Evolutionary conservation across 1,284 basidiomycete species (phyloP).

Genomic region (Cutaneotrichosporon mucoides): DNA sequence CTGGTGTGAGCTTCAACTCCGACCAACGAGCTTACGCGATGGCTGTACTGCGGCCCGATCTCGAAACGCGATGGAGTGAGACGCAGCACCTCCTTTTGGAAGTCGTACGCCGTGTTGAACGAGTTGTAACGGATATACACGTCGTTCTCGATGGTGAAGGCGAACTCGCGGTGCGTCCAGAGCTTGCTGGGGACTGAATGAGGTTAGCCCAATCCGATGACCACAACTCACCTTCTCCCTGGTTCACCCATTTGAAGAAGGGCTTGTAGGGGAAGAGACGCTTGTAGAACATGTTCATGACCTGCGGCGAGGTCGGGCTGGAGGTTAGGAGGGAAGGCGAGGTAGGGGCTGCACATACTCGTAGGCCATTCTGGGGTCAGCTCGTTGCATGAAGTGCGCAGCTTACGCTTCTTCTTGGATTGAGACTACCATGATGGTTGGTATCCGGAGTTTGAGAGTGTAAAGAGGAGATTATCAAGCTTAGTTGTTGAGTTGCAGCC

Average conservation of each 20-base stretch:
- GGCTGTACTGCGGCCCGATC: conserved; percentile 91
- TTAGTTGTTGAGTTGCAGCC: too few relatives aligned
- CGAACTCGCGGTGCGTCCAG: conserved; percentile 91
- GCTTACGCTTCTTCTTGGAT: conserved; percentile 12
- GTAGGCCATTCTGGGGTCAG: conserved; percentile 17
- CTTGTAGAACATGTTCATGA: conserved; percentile 86
- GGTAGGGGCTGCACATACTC: conserved; percentile 6
- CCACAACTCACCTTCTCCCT: conserved; percentile 65
- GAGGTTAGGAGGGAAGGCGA: conserved; percentile 1
- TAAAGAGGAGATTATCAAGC: too few relatives aligned
- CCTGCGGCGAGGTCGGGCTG: conserved; percentile 56
- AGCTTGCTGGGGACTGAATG: conserved; percentile 56
- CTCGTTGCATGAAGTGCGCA: not conserved
- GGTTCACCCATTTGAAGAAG: conserved; percentile 92
- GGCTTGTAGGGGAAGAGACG: conserved; percentile 92
- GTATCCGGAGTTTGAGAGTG: too few relatives aligned
- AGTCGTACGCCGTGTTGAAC: conserved; percentile 76
- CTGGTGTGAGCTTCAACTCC: conserved; percentile 48
- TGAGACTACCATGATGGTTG: conserved; percentile 9
- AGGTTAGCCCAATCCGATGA: too few relatives aligned
- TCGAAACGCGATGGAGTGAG: conserved; percentile 90
- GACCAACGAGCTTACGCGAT: conserved; percentile 67
- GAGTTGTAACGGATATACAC: conserved; percentile 95
- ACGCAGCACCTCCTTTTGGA: conserved; percentile 82
- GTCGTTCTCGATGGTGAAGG: conserved; percentile 90